Evolutionary conservation across 768 basidiomycete species (phyloP).

Genomic region (Calocybe cyanea): DNA sequence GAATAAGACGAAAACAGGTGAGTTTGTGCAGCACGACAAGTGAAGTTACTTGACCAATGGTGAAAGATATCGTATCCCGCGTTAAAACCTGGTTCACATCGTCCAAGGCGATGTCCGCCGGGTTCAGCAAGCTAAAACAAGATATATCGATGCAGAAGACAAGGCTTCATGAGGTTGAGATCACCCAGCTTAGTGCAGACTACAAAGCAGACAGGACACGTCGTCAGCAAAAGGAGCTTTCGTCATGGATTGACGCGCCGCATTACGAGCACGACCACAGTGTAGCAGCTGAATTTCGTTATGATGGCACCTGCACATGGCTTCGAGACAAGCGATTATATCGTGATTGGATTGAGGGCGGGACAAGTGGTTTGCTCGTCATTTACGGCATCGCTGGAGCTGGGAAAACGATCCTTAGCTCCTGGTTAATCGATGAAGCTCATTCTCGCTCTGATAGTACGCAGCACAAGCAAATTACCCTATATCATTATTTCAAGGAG

Average conservation of each 20-base stretch:
- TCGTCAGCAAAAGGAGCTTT: background rate
- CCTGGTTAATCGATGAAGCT: background rate
- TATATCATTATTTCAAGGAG: background rate
- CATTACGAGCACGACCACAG: background rate
- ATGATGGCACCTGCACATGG: background rate
- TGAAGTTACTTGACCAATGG: background rate
- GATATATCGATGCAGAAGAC: background rate
- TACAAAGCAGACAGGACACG: background rate
- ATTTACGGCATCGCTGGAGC: background rate
- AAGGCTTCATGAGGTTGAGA: background rate
- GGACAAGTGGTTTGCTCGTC: background rate
- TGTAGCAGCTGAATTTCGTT: background rate
- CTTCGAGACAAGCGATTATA: background rate
- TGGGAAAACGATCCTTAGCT: background rate
- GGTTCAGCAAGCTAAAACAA: background rate
- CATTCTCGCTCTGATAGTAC: background rate
- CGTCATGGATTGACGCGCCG: background rate
- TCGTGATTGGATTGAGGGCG: background rate
- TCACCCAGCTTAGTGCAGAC: background rate
- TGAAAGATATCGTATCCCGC: background rate
- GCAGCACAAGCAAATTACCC: background rate
- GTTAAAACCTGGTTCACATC: background rate
- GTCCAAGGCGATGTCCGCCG: background rate
- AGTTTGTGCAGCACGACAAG: background rate
- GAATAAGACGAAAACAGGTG: background rate